Evolutionary conservation across 441 rosid species (phyloP).

Genomic region (Flueggea neowawraea): DNA sequence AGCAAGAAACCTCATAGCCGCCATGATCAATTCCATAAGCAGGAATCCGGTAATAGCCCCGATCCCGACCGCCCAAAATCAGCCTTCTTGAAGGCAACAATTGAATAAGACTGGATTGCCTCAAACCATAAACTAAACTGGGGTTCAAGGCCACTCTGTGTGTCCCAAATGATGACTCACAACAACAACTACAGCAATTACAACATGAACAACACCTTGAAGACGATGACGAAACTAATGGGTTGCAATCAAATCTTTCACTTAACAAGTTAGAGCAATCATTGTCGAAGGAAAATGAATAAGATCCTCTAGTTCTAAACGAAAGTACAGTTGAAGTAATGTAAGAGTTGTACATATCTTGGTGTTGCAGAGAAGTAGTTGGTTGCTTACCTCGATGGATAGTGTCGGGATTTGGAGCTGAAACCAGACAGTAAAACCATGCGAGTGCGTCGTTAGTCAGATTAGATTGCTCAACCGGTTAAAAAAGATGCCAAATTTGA

Average conservation of each 20-base stretch:
- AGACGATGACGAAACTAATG: slow-evolving; percentile 15
- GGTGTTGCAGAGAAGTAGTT: neutral
- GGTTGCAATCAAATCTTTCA: slow-evolving; percentile 46
- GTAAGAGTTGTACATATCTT: slow-evolving; percentile 46
- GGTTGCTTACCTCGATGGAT: slow-evolving; percentile 38
- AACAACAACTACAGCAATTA: slow-evolving; percentile 37
- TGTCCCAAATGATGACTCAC: slow-evolving; percentile 23
- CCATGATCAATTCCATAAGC: slow-evolving; percentile 33
- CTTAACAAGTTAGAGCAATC: slow-evolving; percentile 43
- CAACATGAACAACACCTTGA: slow-evolving; percentile 25
- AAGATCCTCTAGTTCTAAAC: slow-evolving; percentile 41
- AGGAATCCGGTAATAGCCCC: slow-evolving; percentile 25
- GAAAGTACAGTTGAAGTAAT: slow-evolving; percentile 43
- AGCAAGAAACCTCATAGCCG: slow-evolving; percentile 43
- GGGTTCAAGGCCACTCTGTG: slow-evolving; percentile 35
- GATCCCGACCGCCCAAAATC: slow-evolving; percentile 32
- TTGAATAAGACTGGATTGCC: slow-evolving; percentile 73
- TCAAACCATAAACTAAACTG: slow-evolving; percentile 49
- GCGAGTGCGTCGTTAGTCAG: slow-evolving; percentile 4
- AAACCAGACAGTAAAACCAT: slow-evolving; percentile 10
- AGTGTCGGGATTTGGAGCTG: no score
- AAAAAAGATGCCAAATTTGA: neutral
- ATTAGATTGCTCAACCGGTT: slow-evolving; percentile 6
- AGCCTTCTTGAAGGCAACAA: slow-evolving; percentile 56
- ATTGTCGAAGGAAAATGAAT: slow-evolving; percentile 37